Evolutionary conservation across 345 rosid species (phyloP), one percentile per base, ranked within the genome.

Genomic region (Geranium brycei): DNA sequence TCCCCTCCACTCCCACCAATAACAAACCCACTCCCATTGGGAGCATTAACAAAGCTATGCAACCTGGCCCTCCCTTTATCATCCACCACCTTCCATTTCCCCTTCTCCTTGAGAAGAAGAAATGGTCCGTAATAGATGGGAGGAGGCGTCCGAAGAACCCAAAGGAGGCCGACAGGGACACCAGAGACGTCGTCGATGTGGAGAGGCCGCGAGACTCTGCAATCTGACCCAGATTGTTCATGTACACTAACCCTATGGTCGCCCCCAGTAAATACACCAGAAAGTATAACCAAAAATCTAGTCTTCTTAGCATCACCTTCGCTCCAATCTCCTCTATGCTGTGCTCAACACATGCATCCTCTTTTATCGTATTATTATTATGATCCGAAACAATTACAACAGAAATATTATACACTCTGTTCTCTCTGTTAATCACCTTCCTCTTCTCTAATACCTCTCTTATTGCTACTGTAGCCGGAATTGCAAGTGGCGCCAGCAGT

Each of bases 201-300:
- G 77, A 56, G 32, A 66, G 78, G 16, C 95, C 84, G 0, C 96
- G 83, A 68, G 99, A 93, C 76, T 93, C 97, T 0, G 96, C 78
- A 32, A 90, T 85, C 72, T 93, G 99, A 68, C 99, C 99, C 79
- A 93, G 80, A 72, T 93, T 93, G 70, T 93, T 90, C 65, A 80
- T 70, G 64, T 69, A 93, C 31, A 89, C 97, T 17, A 93, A 19
- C 38, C 97, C 97, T 1, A 93, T 70, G 6, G 97, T 88, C n/a
- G 89, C 87, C n/a, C 97, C 91, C n/a, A 64, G 71, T 53, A 93
- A 74, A 69, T 93, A 93, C 18, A 86, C 72, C 17, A 78, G 72
- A 51, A 86, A 86, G 68, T 86, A 93, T 60, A 88, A 61, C 99
- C 97, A 90, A 64, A 93, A 93, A 4, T 86, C 82, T 0, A 82